phyloP scores from a whole-genome alignment of 805 yeast genomes.

The Saturnispora halmiae region DNA sequence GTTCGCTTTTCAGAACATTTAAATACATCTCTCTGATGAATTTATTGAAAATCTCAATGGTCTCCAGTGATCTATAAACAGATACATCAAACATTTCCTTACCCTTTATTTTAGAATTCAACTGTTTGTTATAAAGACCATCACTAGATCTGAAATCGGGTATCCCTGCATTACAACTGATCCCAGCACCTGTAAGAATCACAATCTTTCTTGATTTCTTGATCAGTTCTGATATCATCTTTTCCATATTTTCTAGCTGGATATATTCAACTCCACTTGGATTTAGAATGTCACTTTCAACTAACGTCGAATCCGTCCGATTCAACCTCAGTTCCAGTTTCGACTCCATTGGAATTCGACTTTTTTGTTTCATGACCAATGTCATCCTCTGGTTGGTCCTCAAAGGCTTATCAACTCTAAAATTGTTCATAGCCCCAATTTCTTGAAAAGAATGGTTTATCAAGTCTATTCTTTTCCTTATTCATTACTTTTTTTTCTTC shows the following conservation, averaged over 20 bases:
- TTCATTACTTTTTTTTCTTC: not conserved
- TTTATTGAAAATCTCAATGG: constrained; percentile 68
- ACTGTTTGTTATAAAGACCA: constrained; percentile 57
- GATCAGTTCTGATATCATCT: constrained; percentile 33
- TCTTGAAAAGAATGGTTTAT: not conserved
- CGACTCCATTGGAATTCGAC: not conserved
- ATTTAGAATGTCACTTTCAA: constrained; percentile 4
- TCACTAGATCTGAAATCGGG: constrained; percentile 86
- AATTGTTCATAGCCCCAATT: not conserved
- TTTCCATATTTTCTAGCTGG: constrained; percentile 4
- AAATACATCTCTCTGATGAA: constrained; percentile 77
- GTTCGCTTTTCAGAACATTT: constrained; percentile 55
- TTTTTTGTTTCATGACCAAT: not conserved
- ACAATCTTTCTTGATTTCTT: constrained; percentile 46
- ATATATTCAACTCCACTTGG: constrained; percentile 8
- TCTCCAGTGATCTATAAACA: constrained; percentile 57
- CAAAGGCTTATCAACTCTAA: not conserved
- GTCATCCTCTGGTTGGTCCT: not conserved
- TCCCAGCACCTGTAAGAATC: constrained; percentile 90
- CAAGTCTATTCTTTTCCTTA: not conserved
- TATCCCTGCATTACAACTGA: constrained; percentile 93
- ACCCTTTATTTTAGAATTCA: constrained; percentile 59
- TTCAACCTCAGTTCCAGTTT: constrained; percentile 3
- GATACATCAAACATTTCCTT: constrained; percentile 87
- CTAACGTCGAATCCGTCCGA: constrained; percentile 8